These are phyloP conservation scores for Cinnamomum micranthum DNA, from an alignment of 164 flowering plant genomes.

Conservation along the genomic window DNA sequence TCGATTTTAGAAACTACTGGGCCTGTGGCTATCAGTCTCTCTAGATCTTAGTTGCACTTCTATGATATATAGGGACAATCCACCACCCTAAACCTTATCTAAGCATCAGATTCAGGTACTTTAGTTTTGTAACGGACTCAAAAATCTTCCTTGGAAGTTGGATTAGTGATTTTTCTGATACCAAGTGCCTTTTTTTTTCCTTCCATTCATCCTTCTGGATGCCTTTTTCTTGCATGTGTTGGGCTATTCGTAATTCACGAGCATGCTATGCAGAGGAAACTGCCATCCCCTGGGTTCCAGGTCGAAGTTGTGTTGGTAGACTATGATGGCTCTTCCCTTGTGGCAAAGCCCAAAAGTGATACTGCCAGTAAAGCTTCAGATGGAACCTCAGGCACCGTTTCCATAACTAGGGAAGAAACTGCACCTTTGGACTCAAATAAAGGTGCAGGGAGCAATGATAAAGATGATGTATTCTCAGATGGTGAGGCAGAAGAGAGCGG, in stretches of 20 bases:
- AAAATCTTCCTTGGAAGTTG: too few relatives aligned
- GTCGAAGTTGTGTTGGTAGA: constrained; percentile 89
- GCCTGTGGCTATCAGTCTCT: too few relatives aligned
- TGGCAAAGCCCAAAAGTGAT: constrained; percentile 33
- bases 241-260: neutral
- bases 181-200: too few relatives aligned
- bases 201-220: too few relatives aligned
- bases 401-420: constrained; percentile 27
- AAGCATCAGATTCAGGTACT: too few relatives aligned
- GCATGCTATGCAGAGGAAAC: constrained; percentile 64
- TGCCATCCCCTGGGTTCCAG: constrained; percentile 96
- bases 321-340: constrained; percentile 36
- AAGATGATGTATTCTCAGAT: constrained; percentile 92
- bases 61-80: too few relatives aligned
- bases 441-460: constrained; percentile 42
- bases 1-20: too few relatives aligned
- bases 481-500: constrained; percentile 57
- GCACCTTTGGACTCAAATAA: constrained; percentile 26
- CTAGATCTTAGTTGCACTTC: too few relatives aligned
- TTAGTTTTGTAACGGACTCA: too few relatives aligned
- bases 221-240: too few relatives aligned
- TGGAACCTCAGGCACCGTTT: constrained; percentile 33
- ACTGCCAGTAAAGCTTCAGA: constrained; percentile 30
- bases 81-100: too few relatives aligned
- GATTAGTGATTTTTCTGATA: too few relatives aligned